Conservation (phyloP, 345 rosid species). For the Murraya koenigii region DNA sequence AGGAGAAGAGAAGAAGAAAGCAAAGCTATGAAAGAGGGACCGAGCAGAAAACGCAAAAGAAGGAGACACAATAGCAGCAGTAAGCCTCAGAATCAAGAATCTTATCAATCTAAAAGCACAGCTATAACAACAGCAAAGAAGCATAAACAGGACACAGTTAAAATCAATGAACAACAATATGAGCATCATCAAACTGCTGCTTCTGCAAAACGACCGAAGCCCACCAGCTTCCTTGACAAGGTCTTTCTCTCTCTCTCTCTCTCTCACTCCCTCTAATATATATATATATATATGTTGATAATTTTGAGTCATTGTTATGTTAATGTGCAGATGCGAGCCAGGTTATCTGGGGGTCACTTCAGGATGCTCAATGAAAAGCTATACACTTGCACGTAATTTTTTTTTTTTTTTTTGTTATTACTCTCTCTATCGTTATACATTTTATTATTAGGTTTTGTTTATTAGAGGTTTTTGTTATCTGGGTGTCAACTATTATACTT, state of each 20-base stretch:
- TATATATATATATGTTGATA: too few species aligned
- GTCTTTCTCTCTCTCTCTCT: conserved; percentile 26
- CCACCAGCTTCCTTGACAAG: conserved; percentile 52
- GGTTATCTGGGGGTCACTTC: conserved; percentile 80
- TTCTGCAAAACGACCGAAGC: conserved; percentile 31
- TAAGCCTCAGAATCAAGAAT: conserved; percentile 20
- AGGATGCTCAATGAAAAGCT: conserved; percentile 94
- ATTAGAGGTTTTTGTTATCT: too few species aligned
- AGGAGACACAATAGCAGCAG: conserved; percentile 4
- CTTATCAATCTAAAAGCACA: neutral
- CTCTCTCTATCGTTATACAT: too few species aligned
- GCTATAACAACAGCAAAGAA: conserved; percentile 6
- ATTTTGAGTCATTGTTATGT: conserved; percentile 6
- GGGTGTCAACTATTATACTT: too few species aligned
- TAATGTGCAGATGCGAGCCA: conserved; percentile 66
- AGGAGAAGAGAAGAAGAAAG: neutral
- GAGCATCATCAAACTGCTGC: conserved; percentile 12
- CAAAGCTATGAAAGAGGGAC: conserved; percentile 37
- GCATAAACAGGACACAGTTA: conserved; percentile 5
- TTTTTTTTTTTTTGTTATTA: neutral
- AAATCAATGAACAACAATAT: neutral
- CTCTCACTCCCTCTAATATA: neutral
- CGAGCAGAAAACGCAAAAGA: conserved; percentile 56
- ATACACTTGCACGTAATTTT: conserved; percentile 78
- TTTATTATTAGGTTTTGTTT: too few species aligned